Evolutionary conservation across 73 alveolate species (phyloP).

Genomic region (Paramecium tetraurelia): DNA sequence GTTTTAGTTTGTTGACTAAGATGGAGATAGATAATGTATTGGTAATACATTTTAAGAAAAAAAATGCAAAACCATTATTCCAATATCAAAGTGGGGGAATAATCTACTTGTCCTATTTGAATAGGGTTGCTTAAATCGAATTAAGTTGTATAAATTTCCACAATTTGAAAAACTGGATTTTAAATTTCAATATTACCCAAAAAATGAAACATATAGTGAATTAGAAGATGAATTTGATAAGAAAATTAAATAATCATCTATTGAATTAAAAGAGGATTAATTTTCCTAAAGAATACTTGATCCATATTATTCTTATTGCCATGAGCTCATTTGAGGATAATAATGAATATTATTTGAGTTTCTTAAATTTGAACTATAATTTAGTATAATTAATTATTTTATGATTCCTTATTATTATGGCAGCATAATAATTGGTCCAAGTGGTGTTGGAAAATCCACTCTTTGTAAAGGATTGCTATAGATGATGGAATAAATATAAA

Average conservation of each 20-base stretch:
- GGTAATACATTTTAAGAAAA: not conserved
- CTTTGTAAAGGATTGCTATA: not conserved
- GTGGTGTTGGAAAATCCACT: conserved; percentile 15
- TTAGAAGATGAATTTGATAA: conserved; percentile 4
- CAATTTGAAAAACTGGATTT: conserved; percentile 8
- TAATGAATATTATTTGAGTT: not conserved
- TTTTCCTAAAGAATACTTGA: not conserved
- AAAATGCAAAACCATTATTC: not conserved
- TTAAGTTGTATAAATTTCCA: not conserved
- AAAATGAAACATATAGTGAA: not conserved
- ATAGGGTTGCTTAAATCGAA: conserved; percentile 9
- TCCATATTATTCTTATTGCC: conserved; percentile 1
- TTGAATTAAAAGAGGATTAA: not conserved
- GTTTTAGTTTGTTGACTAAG: not conserved
- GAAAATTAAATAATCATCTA: not conserved
- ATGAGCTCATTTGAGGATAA: not conserved
- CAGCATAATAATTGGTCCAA: not conserved
- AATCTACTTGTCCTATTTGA: not conserved
- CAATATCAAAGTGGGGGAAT: not conserved
- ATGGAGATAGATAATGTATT: not conserved
- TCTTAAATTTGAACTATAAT: not conserved
- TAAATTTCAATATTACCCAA: not conserved
- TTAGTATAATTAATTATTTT: not conserved
- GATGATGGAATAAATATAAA: not conserved
- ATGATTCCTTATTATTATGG: conserved; percentile 37